A percentile compares a stretch with the other conserved stretches of the same genome.
Evolutionary conservation across 2,329 filamentous ascomycete species (phyloP).

Genomic region (Ophiostoma sp.): DNA sequence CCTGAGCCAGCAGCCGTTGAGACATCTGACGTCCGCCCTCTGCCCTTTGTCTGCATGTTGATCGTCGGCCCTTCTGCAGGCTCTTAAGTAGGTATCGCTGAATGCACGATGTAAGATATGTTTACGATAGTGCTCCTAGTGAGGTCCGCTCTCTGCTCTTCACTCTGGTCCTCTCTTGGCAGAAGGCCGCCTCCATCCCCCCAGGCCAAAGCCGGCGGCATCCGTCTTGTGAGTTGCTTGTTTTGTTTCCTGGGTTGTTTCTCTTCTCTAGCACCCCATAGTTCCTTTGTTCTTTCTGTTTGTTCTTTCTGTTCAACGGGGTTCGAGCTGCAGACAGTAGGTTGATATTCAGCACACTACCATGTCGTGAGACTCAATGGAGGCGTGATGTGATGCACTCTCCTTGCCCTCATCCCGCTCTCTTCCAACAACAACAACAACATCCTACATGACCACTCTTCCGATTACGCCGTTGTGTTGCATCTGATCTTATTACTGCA

Average conservation of each 20-base stretch:
- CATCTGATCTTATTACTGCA: neutral
- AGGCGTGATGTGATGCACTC: no score
- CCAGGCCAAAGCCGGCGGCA: neutral
- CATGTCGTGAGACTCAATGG: no score
- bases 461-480: neutral
- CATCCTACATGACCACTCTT: neutral
- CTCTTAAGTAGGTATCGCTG: neutral
- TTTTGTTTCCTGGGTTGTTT: neutral
- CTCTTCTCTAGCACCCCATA: no score
- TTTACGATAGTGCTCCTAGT: neutral
- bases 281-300: neutral
- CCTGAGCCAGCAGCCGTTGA: slow-evolving; percentile 1
- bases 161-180: neutral
- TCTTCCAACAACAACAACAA: no score
- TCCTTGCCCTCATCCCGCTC: no score
- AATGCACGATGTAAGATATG: neutral
- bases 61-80: neutral
- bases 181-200: neutral
- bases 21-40: neutral
- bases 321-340: no score
- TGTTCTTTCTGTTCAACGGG: neutral
- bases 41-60: neutral
- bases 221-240: slow-evolving; percentile 6
- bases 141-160: neutral
- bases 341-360: no score